Evolutionary conservation across 2,329 filamentous ascomycete genomes (phyloP).

Genomic region (Cladosporium sp.): DNA sequence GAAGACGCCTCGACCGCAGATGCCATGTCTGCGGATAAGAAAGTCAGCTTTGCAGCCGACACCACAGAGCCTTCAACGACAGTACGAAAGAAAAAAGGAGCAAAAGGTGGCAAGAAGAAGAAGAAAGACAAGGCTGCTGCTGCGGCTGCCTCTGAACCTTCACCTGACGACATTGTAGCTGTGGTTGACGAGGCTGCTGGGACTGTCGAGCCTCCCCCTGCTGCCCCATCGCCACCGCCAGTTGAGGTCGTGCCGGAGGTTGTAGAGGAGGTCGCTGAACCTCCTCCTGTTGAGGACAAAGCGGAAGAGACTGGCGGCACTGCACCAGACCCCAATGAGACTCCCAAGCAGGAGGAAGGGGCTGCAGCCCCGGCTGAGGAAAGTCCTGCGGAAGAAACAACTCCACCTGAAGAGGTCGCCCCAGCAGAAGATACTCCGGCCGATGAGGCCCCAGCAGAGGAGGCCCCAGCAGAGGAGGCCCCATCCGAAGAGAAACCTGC

Average conservation of each 20-base stretch:
- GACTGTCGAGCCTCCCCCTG: background rate
- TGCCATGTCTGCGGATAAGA: slow-evolving; percentile 21
- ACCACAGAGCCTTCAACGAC: slow-evolving; percentile 25
- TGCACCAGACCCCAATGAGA: too few species aligned
- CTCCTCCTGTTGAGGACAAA: too few species aligned
- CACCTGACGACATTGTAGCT: slow-evolving; percentile 23
- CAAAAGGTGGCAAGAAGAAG: slow-evolving; percentile 22
- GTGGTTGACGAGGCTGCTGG: slow-evolving; percentile 18
- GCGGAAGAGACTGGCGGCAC: too few species aligned
- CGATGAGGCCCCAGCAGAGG: too few species aligned
- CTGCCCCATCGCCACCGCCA: background rate
- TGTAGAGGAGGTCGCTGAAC: background rate
- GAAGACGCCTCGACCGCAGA: slow-evolving; percentile 7
- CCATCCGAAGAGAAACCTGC: too few species aligned
- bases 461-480: too few species aligned
- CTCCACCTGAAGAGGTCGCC: background rate
- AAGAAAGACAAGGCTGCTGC: slow-evolving; percentile 16
- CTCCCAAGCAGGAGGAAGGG: too few species aligned
- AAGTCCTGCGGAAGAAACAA: too few species aligned
- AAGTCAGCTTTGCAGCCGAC: slow-evolving; percentile 25
- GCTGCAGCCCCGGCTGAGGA: too few species aligned
- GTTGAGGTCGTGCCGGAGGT: background rate
- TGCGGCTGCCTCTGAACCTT: slow-evolving; percentile 13
- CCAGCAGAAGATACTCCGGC: too few species aligned
- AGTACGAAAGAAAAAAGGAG: slow-evolving; percentile 22